Conservation (phyloP, 805 yeast genomes). For the Wickerhamomyces chaumierensis region DNA sequence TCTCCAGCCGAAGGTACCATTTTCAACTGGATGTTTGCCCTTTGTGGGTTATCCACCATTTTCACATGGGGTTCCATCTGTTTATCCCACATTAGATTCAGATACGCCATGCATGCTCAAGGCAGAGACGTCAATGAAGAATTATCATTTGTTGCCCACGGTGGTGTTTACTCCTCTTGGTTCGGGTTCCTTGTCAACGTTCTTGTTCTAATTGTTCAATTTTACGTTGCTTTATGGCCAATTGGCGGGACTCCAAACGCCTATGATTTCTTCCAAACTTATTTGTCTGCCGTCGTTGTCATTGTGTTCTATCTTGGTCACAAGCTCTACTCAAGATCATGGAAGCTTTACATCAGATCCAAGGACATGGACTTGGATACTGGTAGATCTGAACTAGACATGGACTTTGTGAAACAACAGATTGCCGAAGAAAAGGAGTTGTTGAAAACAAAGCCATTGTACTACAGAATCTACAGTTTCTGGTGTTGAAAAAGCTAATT, state of each 20-base stretch:
- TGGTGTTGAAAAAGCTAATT: too few species aligned
- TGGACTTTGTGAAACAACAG: constrained; percentile 40
- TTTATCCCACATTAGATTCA: constrained; percentile 47
- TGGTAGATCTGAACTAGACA: constrained; percentile 44
- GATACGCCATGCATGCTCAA: constrained; percentile 52
- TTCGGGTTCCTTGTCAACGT: constrained; percentile 51
- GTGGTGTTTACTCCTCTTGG: constrained; percentile 58
- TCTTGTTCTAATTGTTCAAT: constrained; percentile 60
- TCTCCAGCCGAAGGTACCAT: constrained; percentile 39
- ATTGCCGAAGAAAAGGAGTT: constrained; percentile 39
- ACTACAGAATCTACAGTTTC: constrained; percentile 29
- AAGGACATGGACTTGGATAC: constrained; percentile 22
- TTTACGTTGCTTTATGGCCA: constrained; percentile 77
- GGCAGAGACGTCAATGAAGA: constrained; percentile 54
- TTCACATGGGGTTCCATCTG: constrained; percentile 57
- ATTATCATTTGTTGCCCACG: constrained; percentile 52
- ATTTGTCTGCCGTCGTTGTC: constrained; percentile 54
- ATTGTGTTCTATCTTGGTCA: constrained; percentile 45
- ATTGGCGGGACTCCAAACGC: constrained; percentile 42
- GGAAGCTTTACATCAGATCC: constrained; percentile 30
- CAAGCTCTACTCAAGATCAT: constrained; percentile 38
- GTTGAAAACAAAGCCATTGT: constrained; percentile 32
- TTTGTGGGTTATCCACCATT: constrained; percentile 51
- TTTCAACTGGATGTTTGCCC: constrained; percentile 53
- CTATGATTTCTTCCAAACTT: constrained; percentile 48